A percentile compares a stretch with the other conserved stretches of the same genome.
phyloP scores from a whole-genome alignment of 148 eudicot species.

The Selenicereus undatus region DNA sequence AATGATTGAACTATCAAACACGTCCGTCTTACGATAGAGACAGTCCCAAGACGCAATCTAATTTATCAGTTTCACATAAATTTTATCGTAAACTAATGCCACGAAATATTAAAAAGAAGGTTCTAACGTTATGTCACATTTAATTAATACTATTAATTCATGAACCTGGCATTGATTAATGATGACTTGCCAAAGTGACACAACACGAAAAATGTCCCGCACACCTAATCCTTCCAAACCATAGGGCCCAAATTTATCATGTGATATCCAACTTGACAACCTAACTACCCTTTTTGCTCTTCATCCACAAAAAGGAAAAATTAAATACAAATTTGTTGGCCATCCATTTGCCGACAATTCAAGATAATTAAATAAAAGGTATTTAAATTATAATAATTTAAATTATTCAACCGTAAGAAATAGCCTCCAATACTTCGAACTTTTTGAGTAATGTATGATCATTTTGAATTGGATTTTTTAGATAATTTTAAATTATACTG shows the following conservation, averaged over 20 bases:
- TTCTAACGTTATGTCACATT: background rate
- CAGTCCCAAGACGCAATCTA: too few relatives aligned
- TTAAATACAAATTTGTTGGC: background rate
- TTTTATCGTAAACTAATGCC: background rate
- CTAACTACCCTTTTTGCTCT: background rate
- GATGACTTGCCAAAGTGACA: background rate
- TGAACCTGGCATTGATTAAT: background rate
- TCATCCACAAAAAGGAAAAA: too few relatives aligned
- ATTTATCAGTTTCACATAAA: too few relatives aligned
- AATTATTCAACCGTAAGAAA: too few relatives aligned
- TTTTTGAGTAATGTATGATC: too few relatives aligned
- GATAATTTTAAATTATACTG: too few relatives aligned
- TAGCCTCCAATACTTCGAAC: too few relatives aligned
- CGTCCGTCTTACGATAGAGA: too few relatives aligned
- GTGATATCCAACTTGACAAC: background rate
- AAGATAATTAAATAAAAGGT: background rate
- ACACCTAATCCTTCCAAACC: background rate
- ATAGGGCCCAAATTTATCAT: background rate
- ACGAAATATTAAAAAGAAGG: background rate
- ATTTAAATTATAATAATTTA: too few relatives aligned
- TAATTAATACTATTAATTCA: background rate
- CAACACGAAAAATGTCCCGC: background rate
- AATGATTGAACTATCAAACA: too few relatives aligned
- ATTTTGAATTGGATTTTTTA: too few relatives aligned
- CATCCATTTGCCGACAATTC: background rate